A percentile compares a stretch with the other conserved stretches of the same genome.
These are phyloP conservation scores for Dictyostelium discoideum DNA, from an alignment of 78 protist genomes.

Conservation along the genomic window dicty_2.7 NC_007091.3:3433001-3433500, in stretches of 20 bases:
- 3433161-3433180: constrained; percentile 36
- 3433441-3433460: constrained; percentile 46
- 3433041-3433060: neutral
- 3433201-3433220: constrained; percentile 50
- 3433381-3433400: constrained; percentile 55
- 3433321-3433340: neutral
- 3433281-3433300: constrained; percentile 7
- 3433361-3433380: constrained; percentile 15
- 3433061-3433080: neutral
- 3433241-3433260: constrained; percentile 65
- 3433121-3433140: constrained; percentile 55
- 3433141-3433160: constrained; percentile 35
- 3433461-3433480: constrained; percentile 54
- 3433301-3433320: neutral
- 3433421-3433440: neutral
- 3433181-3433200: neutral
- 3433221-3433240: constrained; percentile 43
- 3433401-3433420: constrained; percentile 32
- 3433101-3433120: constrained; percentile 43
- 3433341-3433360: constrained; percentile 12
- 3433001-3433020: neutral
- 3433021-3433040: neutral
- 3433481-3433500: constrained; percentile 56
- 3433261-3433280: constrained; percentile 37
- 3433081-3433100: constrained; percentile 24